These are phyloP conservation scores for Cordyceps fumosorosea DNA, from an alignment of 2,329 filamentous ascomycete species.

Conservation along the genomic window DNA sequence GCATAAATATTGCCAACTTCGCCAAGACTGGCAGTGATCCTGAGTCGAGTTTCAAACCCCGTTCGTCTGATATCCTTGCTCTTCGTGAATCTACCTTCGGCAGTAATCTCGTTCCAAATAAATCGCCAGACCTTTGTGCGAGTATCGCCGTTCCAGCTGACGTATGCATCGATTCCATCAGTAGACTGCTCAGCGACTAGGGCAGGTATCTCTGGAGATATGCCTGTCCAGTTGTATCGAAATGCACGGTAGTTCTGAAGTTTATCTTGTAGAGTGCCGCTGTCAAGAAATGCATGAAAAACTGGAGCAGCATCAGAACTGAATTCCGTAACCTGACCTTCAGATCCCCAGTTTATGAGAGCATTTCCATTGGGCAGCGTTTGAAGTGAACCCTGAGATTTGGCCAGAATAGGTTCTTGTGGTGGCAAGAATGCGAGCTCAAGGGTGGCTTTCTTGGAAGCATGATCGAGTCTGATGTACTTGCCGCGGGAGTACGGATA, in stretches of 20 bases:
- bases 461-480: constrained; percentile 39
- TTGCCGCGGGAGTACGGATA: constrained; percentile 29
- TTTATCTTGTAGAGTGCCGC: constrained; percentile 26
- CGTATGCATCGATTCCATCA: background rate
- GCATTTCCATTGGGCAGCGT: constrained; percentile 46
- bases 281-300: constrained; percentile 45
- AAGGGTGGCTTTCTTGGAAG: constrained; percentile 35
- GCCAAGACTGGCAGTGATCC: too few relatives aligned
- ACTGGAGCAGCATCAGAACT: constrained; percentile 38
- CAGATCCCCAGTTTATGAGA: constrained; percentile 52
- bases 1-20: too few relatives aligned
- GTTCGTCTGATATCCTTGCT: too few relatives aligned
- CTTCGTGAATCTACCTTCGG: too few relatives aligned
- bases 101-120: background rate
- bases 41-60: too few relatives aligned
- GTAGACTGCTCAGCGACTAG: constrained; percentile 18
- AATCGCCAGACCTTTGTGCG: background rate
- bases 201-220: constrained; percentile 26
- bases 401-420: constrained; percentile 37
- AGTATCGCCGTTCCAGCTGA: constrained; percentile 10
- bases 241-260: constrained; percentile 50
- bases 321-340: constrained; percentile 42
- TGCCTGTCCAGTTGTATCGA: constrained; percentile 46
- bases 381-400: constrained; percentile 44
- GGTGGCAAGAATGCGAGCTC: constrained; percentile 42